phyloP scores from a whole-genome alignment of 768 basidiomycete genomes.

The Russula griseocarnosa region DNA sequence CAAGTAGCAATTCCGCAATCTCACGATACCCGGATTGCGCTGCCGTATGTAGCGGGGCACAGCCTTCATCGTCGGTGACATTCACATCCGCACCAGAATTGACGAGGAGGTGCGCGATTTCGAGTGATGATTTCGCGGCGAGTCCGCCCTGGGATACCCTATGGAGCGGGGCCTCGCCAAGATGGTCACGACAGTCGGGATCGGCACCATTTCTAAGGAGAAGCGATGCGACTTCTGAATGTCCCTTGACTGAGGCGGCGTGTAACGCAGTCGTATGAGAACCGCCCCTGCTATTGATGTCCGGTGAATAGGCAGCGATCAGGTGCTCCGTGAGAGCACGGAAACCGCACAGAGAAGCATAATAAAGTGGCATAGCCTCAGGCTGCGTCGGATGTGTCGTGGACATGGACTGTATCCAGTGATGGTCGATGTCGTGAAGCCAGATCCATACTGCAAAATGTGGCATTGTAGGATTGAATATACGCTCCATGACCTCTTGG shows the following conservation, averaged over 20 bases:
- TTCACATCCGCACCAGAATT: neutral
- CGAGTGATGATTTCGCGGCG: neutral
- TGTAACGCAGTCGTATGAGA: neutral
- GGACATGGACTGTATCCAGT: neutral
- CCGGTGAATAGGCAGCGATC: neutral
- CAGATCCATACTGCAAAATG: slow-evolving; percentile 9
- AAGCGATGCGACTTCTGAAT: neutral
- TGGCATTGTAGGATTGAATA: neutral
- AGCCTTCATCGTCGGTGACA: neutral
- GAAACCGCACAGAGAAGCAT: slow-evolving; percentile 4
- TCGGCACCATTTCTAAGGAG: neutral
- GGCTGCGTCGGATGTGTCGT: neutral
- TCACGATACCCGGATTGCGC: neutral
- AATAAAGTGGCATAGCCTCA: neutral
- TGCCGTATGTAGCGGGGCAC: neutral
- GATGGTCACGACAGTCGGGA: neutral
- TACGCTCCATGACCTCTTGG: neutral
- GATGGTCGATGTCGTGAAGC: slow-evolving; percentile 8
- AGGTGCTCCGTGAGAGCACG: neutral
- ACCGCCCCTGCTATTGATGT: neutral
- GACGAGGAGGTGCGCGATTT: neutral
- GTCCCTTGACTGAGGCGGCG: neutral
- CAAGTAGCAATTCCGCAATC: neutral
- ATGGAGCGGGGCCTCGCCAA: neutral
- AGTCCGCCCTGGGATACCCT: neutral